Base-by-base conservation (phyloP, 805 yeast genomes). In the Zygoascus bituminiphila region DNA sequence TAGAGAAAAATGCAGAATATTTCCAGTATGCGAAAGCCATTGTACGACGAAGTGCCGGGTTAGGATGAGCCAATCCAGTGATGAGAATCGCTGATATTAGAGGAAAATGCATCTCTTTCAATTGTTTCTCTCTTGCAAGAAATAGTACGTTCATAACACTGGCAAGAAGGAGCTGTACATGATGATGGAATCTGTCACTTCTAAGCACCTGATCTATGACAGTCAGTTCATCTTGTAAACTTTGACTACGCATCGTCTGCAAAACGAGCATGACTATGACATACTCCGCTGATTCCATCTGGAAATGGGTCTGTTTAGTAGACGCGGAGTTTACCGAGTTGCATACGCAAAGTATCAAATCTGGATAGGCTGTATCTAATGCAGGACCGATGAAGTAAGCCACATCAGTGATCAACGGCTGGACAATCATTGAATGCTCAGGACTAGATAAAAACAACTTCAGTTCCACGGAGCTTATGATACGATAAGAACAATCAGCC, bases 21-120 rank as follows among this genome's bases (percentile, higher is more conserved):
- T 44, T 44, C 47, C 42, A 33, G 31, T 20, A 44, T 5, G 31
- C 22, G 20, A 35, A 15, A 10, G 40, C 42, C 47, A 44, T 44
- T 9, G 17, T 31, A 15, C 31, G 38, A 14, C 47, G 26, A 7
- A 44, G 21, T 5, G 20, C 7, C 17, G 35, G 29, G 31, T 36
- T 36, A 17, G 46, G 46, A 22, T 44, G 39, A 12, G 9, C n/a
- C 5, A 35, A 17, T n/a, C 42, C 31, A 21, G n/a, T 20, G 6
- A 14, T 21, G 15, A 35, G 23, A 12, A 44, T 31, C 10, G 6
- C 24, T 14, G 26, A n/a, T 15, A 44, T 33, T 12, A 22, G 14
- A 2, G 35, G 20, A 15, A 41, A 10, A 26, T 41, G 31, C 20
- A 15, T 8, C 4, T 8, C 22, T 5, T n/a, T 24, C n/a, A 41